Base-by-base conservation (phyloP, 2,329 filamentous ascomycete species). In the Beauveria pseudobassiana region DNA sequence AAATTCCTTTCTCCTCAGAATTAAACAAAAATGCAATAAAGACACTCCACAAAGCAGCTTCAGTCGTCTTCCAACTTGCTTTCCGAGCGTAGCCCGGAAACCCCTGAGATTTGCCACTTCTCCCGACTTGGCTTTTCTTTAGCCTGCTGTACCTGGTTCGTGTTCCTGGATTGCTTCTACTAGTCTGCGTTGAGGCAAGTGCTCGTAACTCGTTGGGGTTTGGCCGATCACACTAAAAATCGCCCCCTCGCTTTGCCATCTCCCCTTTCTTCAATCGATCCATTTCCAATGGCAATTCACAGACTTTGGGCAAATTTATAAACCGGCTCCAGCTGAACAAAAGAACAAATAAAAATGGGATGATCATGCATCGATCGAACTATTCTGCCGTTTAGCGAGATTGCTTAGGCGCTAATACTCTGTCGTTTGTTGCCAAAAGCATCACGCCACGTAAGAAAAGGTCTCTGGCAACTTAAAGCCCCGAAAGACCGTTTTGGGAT, bases 51-150 rank as follows among this genome's bases (percentile, higher is more conserved):
- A n/a, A 12, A 24, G 5, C 30, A 10, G 12, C 50, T 14, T 22
- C n/a, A 3, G 34, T 10, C 12, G 52, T 45, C 10, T 16, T 28
- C 20, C 52, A 55, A 30, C 12, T n/a, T 16, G 6, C 6, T 20
- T 40, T 5, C 52, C 10, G 10, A 4, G 34, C 34, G 52, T 43
- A 24, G 40, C 16, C 18, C n/a, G 12, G 42, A 40, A 48, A 46
- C 60, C 60, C 60, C 60, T 62, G 54, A 62, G 60, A 62, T 58
- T 61, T 52, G 53, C 60, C 60, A 62, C 60, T 48, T 58, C 58
- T 52, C 53, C 52, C 10, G 18, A 26, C 53, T 24, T 55, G 18
- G 28, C 26, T 24, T 56, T 43, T 12, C 16, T 7, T 55, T 53
- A 56, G 45, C 22, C 49, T 50, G 8, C 28, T 14, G 51, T 48